Percentiles rank a stretch among this genome's conserved stretches.
These are phyloP conservation scores for Quercus robur DNA, from an alignment of 306 rosid species.

Conservation along the genomic window DNA sequence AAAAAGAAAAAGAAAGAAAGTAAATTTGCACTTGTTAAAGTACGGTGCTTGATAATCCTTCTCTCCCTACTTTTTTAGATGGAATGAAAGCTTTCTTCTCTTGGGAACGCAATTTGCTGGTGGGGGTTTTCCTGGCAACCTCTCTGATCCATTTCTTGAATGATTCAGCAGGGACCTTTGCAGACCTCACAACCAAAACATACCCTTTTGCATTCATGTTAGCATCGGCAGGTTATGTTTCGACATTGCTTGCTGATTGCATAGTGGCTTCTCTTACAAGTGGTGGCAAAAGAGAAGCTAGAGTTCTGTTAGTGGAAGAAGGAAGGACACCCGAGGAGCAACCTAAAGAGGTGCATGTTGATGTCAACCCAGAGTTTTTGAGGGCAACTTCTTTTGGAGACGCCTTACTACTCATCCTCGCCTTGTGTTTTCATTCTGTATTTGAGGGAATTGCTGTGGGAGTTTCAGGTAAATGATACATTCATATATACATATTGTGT, in stretches of 20 bases:
- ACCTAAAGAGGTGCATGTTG: neutral
- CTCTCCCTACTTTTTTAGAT: constrained; percentile 57
- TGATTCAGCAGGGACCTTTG: constrained; percentile 44
- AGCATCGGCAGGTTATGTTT: constrained; percentile 54
- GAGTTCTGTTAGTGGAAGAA: constrained; percentile 45
- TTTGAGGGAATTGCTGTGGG: constrained; percentile 85
- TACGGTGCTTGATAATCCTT: constrained; percentile 74
- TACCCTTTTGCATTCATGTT: constrained; percentile 81
- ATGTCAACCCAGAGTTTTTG: constrained; percentile 24
- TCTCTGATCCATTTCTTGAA: constrained; percentile 77
- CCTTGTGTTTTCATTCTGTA: constrained; percentile 73
- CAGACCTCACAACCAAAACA: constrained; percentile 44
- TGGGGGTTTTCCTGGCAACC: constrained; percentile 76
- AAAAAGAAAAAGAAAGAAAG: no score
- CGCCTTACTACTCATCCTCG: constrained; percentile 61
- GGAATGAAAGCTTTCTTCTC: constrained; percentile 70
- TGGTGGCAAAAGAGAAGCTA: constrained; percentile 28
- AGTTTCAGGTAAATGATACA: constrained; percentile 46
- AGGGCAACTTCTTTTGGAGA: constrained; percentile 57
- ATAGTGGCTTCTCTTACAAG: constrained; percentile 29
- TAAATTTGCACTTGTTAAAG: constrained; percentile 49
- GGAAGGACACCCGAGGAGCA: constrained; percentile 29
- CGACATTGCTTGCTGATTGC: constrained; percentile 72
- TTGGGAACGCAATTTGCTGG: constrained; percentile 70
- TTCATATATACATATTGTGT: no score